Conservation (phyloP, 2,329 filamentous ascomycete genomes). For the Penicillium hordei region DNA sequence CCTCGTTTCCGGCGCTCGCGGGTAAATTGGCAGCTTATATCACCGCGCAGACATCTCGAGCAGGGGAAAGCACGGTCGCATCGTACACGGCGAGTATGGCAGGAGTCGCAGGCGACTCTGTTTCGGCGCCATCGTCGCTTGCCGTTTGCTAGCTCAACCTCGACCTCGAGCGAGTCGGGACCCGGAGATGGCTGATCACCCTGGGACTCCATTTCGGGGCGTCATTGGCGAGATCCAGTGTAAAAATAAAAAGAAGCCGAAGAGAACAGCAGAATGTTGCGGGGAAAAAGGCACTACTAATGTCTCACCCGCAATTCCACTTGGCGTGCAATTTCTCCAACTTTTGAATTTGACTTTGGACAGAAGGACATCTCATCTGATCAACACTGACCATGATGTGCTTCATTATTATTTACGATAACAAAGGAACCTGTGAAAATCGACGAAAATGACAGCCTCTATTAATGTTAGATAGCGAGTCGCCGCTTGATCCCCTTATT, state of each 20-base stretch:
- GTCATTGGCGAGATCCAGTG: slow-evolving; percentile 24
- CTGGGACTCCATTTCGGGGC: slow-evolving; percentile 35
- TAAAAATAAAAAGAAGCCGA: background rate
- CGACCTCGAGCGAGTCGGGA: slow-evolving; percentile 13
- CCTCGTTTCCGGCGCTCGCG: slow-evolving; percentile 91
- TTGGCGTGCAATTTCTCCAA: slow-evolving; percentile 5
- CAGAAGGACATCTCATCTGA: background rate
- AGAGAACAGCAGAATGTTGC: slow-evolving; percentile 1
- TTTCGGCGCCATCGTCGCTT: slow-evolving; percentile 42
- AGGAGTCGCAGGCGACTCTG: slow-evolving; percentile 78
- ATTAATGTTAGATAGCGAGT: no score
- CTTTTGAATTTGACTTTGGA: background rate
- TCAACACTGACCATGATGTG: background rate
- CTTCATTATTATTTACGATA: background rate
- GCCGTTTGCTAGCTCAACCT: slow-evolving; percentile 23
- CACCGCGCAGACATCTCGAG: slow-evolving; percentile 82
- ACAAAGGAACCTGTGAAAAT: no score
- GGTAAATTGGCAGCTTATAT: slow-evolving; percentile 72
- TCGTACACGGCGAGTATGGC: slow-evolving; percentile 88
- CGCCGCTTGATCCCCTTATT: no score
- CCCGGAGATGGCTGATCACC: slow-evolving; percentile 27
- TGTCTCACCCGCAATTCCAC: slow-evolving; percentile 9
- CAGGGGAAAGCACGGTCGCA: slow-evolving; percentile 91
- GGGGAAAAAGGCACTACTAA: slow-evolving; percentile 10
- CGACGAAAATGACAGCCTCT: no score